Evolutionary conservation across 1,139 yeast genomes (phyloP).

Genomic region (Saccharomyces hybrid): DNA sequence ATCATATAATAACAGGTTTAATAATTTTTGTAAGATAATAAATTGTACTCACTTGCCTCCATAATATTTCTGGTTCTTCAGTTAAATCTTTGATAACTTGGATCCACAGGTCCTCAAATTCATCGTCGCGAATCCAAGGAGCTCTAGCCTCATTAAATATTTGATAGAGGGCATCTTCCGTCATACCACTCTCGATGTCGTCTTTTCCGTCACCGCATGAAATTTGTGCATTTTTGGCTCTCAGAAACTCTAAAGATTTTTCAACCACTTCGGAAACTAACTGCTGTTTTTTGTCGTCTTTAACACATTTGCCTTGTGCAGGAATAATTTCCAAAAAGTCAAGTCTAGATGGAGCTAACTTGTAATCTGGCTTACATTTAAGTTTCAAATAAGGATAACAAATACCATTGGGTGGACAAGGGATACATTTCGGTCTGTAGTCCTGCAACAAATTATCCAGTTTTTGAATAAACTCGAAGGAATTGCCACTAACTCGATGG

Average conservation of each 20-base stretch:
- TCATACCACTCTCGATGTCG: slow-evolving; percentile 42
- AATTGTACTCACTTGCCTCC: slow-evolving; percentile 61
- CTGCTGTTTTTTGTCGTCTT: slow-evolving; percentile 67
- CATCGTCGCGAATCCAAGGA: slow-evolving; percentile 53
- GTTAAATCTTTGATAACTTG: slow-evolving; percentile 57
- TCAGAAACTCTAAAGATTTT: slow-evolving; percentile 57
- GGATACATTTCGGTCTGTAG: slow-evolving; percentile 54
- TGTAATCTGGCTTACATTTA: slow-evolving; percentile 64
- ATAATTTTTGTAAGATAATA: slow-evolving; percentile 6
- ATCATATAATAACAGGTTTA: slow-evolving; percentile 1
- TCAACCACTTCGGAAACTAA: slow-evolving; percentile 59
- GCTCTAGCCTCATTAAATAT: slow-evolving; percentile 47
- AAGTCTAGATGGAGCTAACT: slow-evolving; percentile 48
- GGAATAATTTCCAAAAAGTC: slow-evolving; percentile 53
- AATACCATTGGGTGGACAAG: slow-evolving; percentile 76
- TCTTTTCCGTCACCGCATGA: slow-evolving; percentile 47
- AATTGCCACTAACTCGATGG: slow-evolving; percentile 15
- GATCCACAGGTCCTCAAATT: slow-evolving; percentile 76
- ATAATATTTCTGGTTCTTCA: slow-evolving; percentile 68
- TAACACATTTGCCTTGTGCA: slow-evolving; percentile 56
- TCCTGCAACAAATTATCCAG: slow-evolving; percentile 14
- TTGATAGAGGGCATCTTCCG: slow-evolving; percentile 45
- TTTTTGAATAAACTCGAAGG: background rate
- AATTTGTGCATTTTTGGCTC: slow-evolving; percentile 58
- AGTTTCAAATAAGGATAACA: slow-evolving; percentile 56